Evolutionary conservation across 768 basidiomycete species (phyloP), one percentile per base, ranked within the genome.

Genomic region (Chiua virens): DNA sequence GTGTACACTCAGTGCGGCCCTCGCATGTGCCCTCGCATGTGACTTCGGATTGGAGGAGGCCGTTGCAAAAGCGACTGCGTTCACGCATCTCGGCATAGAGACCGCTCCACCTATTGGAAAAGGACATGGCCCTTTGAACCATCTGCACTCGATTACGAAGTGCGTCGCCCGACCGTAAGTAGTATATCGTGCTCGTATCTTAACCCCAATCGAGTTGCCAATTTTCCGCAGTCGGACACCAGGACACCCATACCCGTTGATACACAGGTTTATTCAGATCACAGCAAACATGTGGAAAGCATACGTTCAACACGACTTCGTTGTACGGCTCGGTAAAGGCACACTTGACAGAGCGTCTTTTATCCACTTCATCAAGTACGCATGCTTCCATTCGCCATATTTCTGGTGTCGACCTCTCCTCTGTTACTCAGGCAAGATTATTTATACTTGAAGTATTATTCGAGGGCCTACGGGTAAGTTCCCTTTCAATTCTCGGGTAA

Each of bases 61-160:
- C 0, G 77, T 79, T 0, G 62, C 71, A 17, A 64, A 68, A n/a
- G 92, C 86, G 0, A 83, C 80, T 0, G 64, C 67, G n/a, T 97
- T 87, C 60, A 91, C 88, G 0, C 79, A 91, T 61, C 66, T 78
- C 1, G 92, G 85, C 0, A 94, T 97, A 25, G 77, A 79, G 39
- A 79, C 83, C 0, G 87, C 92, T 0, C 69, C 72, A 34, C 68
- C 79, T 0, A 78, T 94, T 6, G 94, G 92, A 1, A 66, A 73
- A 10, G 93, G 94, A 0, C 73, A 85, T 47, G 93, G 93, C 1
- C 94, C 94, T 3, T 75, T 98, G 18, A 92, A 98, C 67, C 93
- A 98, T 63, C 72, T 89, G 46, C 89, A 92, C 61, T 73, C 81
- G 0, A 72, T 83, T 14, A 62, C 73, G 2, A 70, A 56, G 5